Base-by-base conservation (phyloP, 371 early-diverging fungal genomes). In the Apophysomyces sp. region DNA sequence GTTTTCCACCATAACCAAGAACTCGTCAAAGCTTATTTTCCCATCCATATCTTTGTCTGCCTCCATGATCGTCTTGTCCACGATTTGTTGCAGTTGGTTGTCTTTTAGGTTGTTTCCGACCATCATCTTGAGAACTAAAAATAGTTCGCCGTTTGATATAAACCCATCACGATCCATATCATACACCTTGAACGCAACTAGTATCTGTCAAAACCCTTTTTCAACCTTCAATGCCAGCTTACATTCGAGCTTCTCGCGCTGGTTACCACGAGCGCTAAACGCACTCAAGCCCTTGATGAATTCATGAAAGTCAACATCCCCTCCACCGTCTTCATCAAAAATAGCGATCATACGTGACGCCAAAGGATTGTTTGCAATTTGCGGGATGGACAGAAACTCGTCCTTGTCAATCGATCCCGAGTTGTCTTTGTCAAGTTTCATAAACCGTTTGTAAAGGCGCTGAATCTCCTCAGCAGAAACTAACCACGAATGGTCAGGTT, bases 1-100 rank as follows among this genome's bases (percentile, higher is more conserved):
- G 57, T 86, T 89, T 56, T 97, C 94, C 24, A 98, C 95, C 81
- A 95, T 90, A 37, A 86, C 79, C 58, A 86, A 81, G 72, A 98
- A 99, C 78, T 99, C 99, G 7, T 95, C 95, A 82, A 97, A 98
- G 44, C 91, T 91, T 44, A 99, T 92, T 68, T 90, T 89, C 58
- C 97, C 97, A 69, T 98, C 98, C 66, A 86, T 87, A 70, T 97
- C 94, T 77, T 85, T 85, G 77, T 99, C 99, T 12, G 97, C 98
- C 72, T 97, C 97, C 88, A 94, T 92, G 58, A 99, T 98, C 9
- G 98, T 98, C 83, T 98, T 98, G 83, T 99, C 99, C 3, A 99
- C 99, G 67, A 99, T 97, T 79, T 98, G 98, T 73, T 99, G 98
- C 34, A 99, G 86, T 75, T 98, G 98, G 31, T 89, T 86, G 58